Conservation (phyloP, 2,329 filamentous ascomycete genomes). For the Penicillium digitatum region DNA sequence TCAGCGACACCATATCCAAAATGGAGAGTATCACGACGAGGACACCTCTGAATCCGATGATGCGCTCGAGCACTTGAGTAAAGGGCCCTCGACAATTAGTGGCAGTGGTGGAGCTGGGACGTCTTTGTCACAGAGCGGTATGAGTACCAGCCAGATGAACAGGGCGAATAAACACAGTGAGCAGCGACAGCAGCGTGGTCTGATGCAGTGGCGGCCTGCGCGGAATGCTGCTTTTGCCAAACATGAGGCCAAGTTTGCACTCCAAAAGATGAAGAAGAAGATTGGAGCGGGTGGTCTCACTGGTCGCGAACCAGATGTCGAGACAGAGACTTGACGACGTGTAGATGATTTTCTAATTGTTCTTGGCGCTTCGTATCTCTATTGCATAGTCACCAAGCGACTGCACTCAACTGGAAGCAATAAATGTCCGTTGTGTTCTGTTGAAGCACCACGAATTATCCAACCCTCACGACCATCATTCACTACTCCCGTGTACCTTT, state of each 20-base stretch:
- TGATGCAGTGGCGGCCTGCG: conserved; percentile 95
- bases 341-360: background rate
- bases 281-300: conserved; percentile 63
- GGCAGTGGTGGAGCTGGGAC: conserved; percentile 8
- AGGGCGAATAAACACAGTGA: conserved; percentile 49
- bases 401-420: background rate
- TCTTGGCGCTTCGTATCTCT: background rate
- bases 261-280: conserved; percentile 71
- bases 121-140: conserved; percentile 13
- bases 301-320: conserved; percentile 81
- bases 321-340: conserved; percentile 59
- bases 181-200: conserved; percentile 77
- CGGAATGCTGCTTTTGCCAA: conserved; percentile 83
- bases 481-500: background rate
- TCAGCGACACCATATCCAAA: background rate
- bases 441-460: background rate
- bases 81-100: conserved; percentile 19
- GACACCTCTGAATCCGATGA: conserved; percentile 9
- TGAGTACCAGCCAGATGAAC: conserved; percentile 24
- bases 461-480: background rate
- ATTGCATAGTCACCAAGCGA: background rate
- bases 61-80: background rate
- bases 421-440: background rate
- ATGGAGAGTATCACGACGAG: conserved; percentile 19
- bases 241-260: conserved; percentile 75